Evolutionary conservation across 192 early-diverging fungal species (phyloP), one percentile per base, ranked within the genome.

Genomic region (Backusella mclennaniae): DNA sequence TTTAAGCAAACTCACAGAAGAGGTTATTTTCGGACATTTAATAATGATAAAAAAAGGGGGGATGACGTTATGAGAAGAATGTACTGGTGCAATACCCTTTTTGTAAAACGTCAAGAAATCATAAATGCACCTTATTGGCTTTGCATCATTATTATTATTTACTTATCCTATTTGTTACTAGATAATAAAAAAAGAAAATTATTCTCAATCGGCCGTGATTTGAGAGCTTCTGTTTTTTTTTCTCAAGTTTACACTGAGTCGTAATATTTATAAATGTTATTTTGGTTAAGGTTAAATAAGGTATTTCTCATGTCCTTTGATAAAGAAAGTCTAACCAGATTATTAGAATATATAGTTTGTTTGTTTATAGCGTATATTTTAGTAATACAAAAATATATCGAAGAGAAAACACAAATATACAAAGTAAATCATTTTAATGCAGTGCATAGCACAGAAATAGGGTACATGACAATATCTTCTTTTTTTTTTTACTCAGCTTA

Each of bases 61-160:
- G 14, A 26, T 63, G 56, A 63, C 21, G 56, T 63, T 63, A 23
- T 63, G 23, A 7, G 12, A 63, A 63, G 56, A 63, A 63, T 63
- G 56, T 63, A 63, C 9, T 26, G 56, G 2, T 29, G 56, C 2
- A 29, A 29, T 63, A 31, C 23, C 56, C 3, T 29, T 63, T 63
- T 63, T 63, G 56, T 63, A 63, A 63, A 63, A 63, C 56, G 56
- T 63, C 56, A 63, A 59, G 56, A 14, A 59, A 59, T 59, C 23
- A 59, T 59, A 59, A 59, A 63, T 63, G 21, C 56, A 63, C 8
- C 29, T 63, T 63, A 63, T 29, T 63, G 56, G 56, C 56, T 11
- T 31, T 63, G 56, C 56, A 29, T 26, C 56, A 63, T 39, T 3
- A 39, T 29, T 12, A 26, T 63, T 59, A 23, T 59, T 23, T 59